Evolutionary conservation across 2,329 filamentous ascomycete genomes (phyloP).

Genomic region (Ploettnerulaceae sp.): DNA sequence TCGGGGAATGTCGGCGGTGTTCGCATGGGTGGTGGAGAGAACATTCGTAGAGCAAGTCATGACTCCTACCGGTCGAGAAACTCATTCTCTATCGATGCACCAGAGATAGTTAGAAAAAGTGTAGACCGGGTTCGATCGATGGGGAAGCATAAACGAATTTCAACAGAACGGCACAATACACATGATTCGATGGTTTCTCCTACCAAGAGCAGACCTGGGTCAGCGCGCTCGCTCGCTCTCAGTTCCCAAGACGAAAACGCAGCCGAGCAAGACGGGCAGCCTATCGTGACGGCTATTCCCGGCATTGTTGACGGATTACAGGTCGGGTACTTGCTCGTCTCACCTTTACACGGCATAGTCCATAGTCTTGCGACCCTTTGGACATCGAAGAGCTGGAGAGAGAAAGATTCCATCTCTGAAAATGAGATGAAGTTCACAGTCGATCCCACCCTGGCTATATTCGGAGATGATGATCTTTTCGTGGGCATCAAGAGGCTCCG

Average conservation of each 20-base stretch:
- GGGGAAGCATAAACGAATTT: constrained; percentile 25
- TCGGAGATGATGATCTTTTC: constrained; percentile 71
- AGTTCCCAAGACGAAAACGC: constrained; percentile 10
- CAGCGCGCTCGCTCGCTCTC: constrained; percentile 5
- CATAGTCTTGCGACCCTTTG: constrained; percentile 57
- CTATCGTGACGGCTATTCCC: constrained; percentile 12
- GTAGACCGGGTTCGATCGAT: constrained; percentile 37
- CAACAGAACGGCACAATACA: constrained; percentile 31
- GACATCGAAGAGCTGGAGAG: constrained; percentile 18
- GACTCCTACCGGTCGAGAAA: constrained; percentile 29
- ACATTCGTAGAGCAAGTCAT: constrained; percentile 35
- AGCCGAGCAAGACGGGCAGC: background rate
- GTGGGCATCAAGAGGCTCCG: constrained; percentile 60
- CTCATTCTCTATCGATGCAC: constrained; percentile 32
- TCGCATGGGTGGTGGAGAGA: constrained; percentile 33
- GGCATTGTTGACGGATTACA: constrained; percentile 28
- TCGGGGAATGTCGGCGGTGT: constrained; percentile 23
- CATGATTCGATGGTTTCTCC: constrained; percentile 20
- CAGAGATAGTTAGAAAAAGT: constrained; percentile 36
- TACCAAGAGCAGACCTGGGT: constrained; percentile 27
- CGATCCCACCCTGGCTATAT: constrained; percentile 64
- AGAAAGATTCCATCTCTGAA: constrained; percentile 29
- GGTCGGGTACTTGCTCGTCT: constrained; percentile 60
- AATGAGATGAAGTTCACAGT: constrained; percentile 51
- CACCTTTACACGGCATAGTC: constrained; percentile 58